Base-by-base conservation (phyloP, 2,329 filamentous ascomycete genomes). In the Graphilbum fragrans region DNA sequence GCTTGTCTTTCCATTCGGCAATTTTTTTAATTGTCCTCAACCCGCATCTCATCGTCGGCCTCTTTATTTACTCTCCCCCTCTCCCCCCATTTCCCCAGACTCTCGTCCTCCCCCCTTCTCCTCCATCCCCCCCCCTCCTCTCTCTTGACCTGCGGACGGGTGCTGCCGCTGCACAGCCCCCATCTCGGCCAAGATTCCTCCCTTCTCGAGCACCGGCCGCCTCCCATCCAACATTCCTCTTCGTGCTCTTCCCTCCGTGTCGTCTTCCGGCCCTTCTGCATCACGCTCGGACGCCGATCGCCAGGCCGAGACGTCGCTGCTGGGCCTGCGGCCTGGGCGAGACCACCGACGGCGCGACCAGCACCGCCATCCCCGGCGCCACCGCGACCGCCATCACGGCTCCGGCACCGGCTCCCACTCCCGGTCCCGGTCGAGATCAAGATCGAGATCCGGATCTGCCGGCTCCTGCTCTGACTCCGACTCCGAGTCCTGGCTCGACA, bases 211-310 rank as follows among this genome's bases (percentile, higher is more conserved):
- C 52, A 70, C 63, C 54, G 72, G 71, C 63, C 79, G 80, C 66
- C 78, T 84, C 51, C 74, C 75, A 60, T 85, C 84, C 65, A 86
- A 84, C 66, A 94, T 95, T 61, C 88, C 88, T 55, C 74, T 95
- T 56, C 83, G 84, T 62, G 82, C 80, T 55, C 70, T 95, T n/a
- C n/a, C n/a, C n/a, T n/a, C n/a, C n/a, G n/a, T n/a, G 54, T 37
- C 46, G 5, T 43, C 39, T 31, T 41, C 44, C 14, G 37, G 34
- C 7, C 37, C 37, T n/a, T 35, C 59, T 69, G 62, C 45, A 53
- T 50, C 47, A 48, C 46, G 44, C 19, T 37, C 43, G 12, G 21
- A 34, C 35, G 42, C 41, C 39, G 39, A 46, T 35, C 47, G 44
- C 21, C 55, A 61, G 46, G 59, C 67, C 49, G 60, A 65, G 49